Evolutionary conservation across 2,329 filamentous ascomycete genomes (phyloP), one percentile per base, ranked within the genome.

Genomic region (Biscogniauxia mediterranea): DNA sequence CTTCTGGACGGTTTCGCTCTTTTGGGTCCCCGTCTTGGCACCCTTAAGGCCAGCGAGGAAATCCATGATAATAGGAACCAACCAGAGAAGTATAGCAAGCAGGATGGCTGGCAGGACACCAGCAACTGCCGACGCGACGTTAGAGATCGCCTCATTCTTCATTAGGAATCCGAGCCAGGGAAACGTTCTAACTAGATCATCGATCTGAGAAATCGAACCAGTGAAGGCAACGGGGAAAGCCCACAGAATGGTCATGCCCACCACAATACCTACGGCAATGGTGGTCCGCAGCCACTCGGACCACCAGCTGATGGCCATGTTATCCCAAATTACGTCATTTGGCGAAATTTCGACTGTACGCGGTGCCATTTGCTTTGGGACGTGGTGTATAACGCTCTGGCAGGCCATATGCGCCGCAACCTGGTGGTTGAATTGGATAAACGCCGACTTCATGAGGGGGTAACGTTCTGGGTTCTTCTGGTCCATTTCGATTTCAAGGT

Each of bases 381-480:
- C 76, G 70, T 99, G 95, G 73, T 98, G 93, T 49, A 90, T 93
- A 53, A 96, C 83, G 54, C 92, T 88, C 74, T 99, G 95, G 73
- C 93, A 97, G 61, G 94, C 95, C 95, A 99, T 98, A 71, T 99
- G 95, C 0, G 95, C 95, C 5, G 94, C 93, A 1, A 97, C 91
- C 74, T 99, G 95, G 72, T 97, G 90, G 71, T 99, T 97, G 82
- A 99, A 99, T 73, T 99, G 95, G 63, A 99, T 93, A 69, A 99
- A 99, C 0, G 95, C 95, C 0, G 94, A 97, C 70, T 91, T 97
- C 93, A 97, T 96, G 54, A 93, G 78, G 0, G 94, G 93, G 64
- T 92, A 98, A 4, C 89, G 87, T 67, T 97, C 93, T 0, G 91
- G 89, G 55, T 95, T 83, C 57, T 89, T 84, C 73, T 99, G 95